Percentiles rank a stretch among this genome's conserved stretches.
Evolutionary conservation across 768 basidiomycete species (phyloP).

Genomic region (Lactarius vividus): DNA sequence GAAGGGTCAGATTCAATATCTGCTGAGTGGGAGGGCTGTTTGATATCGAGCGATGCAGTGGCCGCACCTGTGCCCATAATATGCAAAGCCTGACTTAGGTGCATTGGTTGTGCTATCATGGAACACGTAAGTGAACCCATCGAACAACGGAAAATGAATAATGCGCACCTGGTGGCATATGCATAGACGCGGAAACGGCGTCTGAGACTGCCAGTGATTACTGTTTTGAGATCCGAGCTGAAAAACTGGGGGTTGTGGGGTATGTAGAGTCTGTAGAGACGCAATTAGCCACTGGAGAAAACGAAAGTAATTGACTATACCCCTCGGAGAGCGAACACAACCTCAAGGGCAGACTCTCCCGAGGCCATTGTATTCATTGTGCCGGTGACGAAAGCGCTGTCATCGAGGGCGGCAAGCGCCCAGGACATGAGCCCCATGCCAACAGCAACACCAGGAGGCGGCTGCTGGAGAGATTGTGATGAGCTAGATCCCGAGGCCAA

Average conservation of each 20-base stretch:
- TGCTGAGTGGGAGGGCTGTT: conserved; percentile 29
- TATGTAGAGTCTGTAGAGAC: conserved; percentile 9
- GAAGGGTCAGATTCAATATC: conserved; percentile 41
- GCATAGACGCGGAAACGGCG: conserved; percentile 19
- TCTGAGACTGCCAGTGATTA: conserved; percentile 24
- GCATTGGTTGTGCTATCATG: conserved; percentile 10
- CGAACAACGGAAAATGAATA: not conserved
- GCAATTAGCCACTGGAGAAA: not conserved
- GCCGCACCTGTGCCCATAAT: not conserved
- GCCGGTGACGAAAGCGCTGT: conserved; percentile 51
- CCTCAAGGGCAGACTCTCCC: conserved; percentile 57
- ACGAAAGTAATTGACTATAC: conserved; percentile 30
- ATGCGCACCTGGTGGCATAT: conserved; percentile 22
- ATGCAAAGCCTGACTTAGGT: conserved; percentile 14
- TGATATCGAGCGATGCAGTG: not conserved
- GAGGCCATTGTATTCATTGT: conserved; percentile 51
- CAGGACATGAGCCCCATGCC: conserved; percentile 74
- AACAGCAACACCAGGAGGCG: conserved; percentile 57
- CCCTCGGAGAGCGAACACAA: conserved; percentile 52
- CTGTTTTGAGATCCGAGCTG: conserved; percentile 10
- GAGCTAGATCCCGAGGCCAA: conserved; percentile 36
- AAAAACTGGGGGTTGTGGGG: conserved; percentile 13
- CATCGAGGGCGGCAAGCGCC: conserved; percentile 51
- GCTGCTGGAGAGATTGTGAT: conserved; percentile 28
- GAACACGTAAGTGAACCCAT: not conserved